phyloP scores from a whole-genome alignment of 306 rosid species.

The Rosa lucieae region DNA sequence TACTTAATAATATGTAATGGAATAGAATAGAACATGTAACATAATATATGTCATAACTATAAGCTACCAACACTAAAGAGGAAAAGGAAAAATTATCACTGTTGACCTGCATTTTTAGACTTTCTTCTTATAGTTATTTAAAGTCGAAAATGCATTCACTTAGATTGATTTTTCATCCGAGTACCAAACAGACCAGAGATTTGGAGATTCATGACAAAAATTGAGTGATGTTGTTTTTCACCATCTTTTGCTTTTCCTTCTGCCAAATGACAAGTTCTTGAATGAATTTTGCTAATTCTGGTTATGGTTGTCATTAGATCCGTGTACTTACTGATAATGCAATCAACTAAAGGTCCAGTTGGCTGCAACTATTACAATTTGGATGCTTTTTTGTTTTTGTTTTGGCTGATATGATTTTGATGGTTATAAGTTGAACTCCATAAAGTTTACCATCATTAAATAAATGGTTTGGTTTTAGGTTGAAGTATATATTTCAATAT shows the following conservation, averaged over 20 bases:
- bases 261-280: not conserved
- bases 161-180: not conserved
- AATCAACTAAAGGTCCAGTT: not conserved
- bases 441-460: not conserved
- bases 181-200: not conserved
- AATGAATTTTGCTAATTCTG: not conserved
- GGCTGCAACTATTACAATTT: not conserved
- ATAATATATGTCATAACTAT: not conserved
- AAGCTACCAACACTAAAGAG: not conserved
- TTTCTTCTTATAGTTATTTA: not conserved
- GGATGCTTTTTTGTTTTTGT: not conserved
- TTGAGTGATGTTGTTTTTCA: not conserved
- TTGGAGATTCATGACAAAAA: not conserved
- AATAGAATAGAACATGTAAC: not conserved
- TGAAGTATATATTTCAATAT: not conserved
- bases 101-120: not conserved
- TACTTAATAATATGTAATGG: not conserved
- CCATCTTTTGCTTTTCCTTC: not conserved
- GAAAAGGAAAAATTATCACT: not conserved
- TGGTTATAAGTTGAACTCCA: not conserved
- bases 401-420: not conserved
- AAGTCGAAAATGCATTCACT: not conserved
- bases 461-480: not conserved
- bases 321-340: conserved; percentile 5
- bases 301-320: not conserved